A percentile compares a stretch with the other conserved stretches of the same genome.
These are phyloP conservation scores for Monosiga brevicollis DNA, from an alignment of 78 protist species.

Conservation along the genomic window DNA sequence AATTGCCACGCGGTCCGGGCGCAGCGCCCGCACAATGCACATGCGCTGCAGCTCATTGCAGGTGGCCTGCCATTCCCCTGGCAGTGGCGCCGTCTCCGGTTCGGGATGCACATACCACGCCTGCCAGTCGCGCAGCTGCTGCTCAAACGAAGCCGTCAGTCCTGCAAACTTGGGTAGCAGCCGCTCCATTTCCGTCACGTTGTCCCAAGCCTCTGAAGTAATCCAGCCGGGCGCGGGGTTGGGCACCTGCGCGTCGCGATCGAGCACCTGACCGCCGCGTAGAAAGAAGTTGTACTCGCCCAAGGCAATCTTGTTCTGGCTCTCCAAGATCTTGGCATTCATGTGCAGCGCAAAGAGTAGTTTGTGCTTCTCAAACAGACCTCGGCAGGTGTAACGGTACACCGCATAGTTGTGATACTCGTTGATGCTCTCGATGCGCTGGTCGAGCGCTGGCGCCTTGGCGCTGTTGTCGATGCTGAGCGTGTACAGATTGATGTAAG, in stretches of 20 bases:
- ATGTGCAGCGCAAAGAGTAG: constrained; percentile 77
- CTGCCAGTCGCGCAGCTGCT: constrained; percentile 54
- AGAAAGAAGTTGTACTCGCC: constrained; percentile 64
- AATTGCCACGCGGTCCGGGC: constrained; percentile 73
- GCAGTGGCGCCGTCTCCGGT: constrained; percentile 69
- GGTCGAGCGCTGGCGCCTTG: constrained; percentile 12
- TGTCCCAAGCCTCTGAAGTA: constrained; percentile 62
- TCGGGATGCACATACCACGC: constrained; percentile 51
- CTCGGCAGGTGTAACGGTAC: constrained; percentile 61
- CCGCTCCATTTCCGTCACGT: constrained; percentile 64
- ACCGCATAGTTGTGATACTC: constrained; percentile 47
- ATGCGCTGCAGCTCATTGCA: constrained; percentile 57
- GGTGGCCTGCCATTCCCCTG: constrained; percentile 67
- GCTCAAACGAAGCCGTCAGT: constrained; percentile 41
- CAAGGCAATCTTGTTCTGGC: constrained; percentile 27
- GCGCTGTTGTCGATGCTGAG: constrained; percentile 15
- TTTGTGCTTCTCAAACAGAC: constrained; percentile 81
- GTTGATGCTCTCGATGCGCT: constrained; percentile 50
- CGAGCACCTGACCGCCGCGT: constrained; percentile 71
- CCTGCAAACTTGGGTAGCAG: constrained; percentile 33
- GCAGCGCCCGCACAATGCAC: constrained; percentile 68
- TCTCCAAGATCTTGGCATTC: constrained; percentile 45
- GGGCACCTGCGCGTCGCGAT: constrained; percentile 38
- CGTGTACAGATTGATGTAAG: constrained; percentile 52
- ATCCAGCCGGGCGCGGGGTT: constrained; percentile 71